Conservation (phyloP, 768 basidiomycete species). For the Scleroderma citrinum region DNA sequence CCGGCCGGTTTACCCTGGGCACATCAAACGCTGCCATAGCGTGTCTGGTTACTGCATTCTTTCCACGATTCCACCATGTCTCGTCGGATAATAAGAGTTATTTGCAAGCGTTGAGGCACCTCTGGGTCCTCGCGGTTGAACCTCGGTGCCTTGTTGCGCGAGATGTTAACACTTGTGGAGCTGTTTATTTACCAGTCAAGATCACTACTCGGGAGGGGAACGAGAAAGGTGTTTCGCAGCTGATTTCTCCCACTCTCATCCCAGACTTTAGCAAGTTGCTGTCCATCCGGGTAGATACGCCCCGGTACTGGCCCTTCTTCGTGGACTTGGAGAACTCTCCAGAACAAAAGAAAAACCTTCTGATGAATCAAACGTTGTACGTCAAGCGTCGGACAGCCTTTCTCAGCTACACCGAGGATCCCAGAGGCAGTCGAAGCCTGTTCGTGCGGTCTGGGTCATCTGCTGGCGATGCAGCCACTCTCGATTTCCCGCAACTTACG, state of each 20-base stretch:
- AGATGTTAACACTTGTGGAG: conserved; percentile 87
- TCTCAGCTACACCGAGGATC: conserved; percentile 90
- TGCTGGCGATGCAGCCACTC: conserved; percentile 73
- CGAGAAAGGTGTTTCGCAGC: conserved; percentile 58
- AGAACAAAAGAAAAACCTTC: conserved; percentile 60
- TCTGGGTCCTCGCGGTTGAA: conserved; percentile 95
- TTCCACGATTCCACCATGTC: conserved; percentile 75
- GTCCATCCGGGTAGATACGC: conserved; percentile 86
- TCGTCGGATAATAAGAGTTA: conserved; percentile 87
- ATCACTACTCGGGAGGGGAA: conserved; percentile 68
- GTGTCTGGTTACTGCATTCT: conserved; percentile 84
- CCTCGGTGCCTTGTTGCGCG: conserved; percentile 88
- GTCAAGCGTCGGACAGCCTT: conserved; percentile 93
- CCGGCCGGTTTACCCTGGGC: conserved; percentile 87
- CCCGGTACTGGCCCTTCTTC: conserved; percentile 92
- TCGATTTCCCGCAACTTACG: conserved; percentile 78
- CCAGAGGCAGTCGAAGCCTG: conserved; percentile 85
- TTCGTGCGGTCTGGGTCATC: conserved; percentile 86
- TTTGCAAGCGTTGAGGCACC: conserved; percentile 86
- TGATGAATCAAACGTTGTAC: conserved; percentile 76
- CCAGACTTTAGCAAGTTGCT: conserved; percentile 79
- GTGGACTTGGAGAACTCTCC: conserved; percentile 68
- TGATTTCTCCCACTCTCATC: conserved; percentile 90
- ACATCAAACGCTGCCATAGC: conserved; percentile 91
- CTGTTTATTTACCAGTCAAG: conserved; percentile 90